Base-by-base conservation (phyloP, 345 rosid species). In the Salix caprea region DNA sequence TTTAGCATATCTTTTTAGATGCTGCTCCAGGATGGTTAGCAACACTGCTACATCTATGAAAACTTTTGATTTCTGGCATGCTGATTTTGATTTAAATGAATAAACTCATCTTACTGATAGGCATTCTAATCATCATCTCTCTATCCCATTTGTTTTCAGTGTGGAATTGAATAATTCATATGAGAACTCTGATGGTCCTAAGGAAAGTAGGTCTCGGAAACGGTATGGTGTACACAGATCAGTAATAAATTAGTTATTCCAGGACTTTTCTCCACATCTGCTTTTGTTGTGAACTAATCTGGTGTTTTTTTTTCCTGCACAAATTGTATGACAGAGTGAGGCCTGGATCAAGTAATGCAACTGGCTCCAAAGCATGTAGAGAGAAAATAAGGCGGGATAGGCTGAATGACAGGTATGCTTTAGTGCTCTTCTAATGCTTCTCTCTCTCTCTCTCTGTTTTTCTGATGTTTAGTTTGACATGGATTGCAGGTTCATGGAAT, bases 171-270 rank as follows among this genome's bases (percentile, higher is more conserved):
- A 81, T 72, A 87, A 80, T 32, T 79, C 84, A 21, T 76, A 73
- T 70, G 85, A 69, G 64, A 80, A 83, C 68, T 80, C 80, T 8
- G 86, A 83, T 65, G 58, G 40, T 71, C 30, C 68, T 6, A 75
- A 83, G 76, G 88, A 80, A 58, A 34, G 71, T 70, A 77, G 81
- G 72, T 82, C 80, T 44, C 74, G 67, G n/a, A 86, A 86, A 76
- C 69, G 87, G 91, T 86, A 82, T 21, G 1, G 32, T 16, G 21
- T 16, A 14, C 42, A 14, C 40, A 30, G 37, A 23, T 70, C 9
- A 14, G 21, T 28, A 19, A 18, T 69, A 54, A 50, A 21, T 62
- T 42, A 15, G 44, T 76, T 1, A 69, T 36, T 23, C 46, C 34
- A 23, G 6, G 28, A 10, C 44, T 44, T 64, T 60, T 19, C 48